Evolutionary conservation across 441 rosid species (phyloP).

Genomic region (Mallotus repandus): DNA sequence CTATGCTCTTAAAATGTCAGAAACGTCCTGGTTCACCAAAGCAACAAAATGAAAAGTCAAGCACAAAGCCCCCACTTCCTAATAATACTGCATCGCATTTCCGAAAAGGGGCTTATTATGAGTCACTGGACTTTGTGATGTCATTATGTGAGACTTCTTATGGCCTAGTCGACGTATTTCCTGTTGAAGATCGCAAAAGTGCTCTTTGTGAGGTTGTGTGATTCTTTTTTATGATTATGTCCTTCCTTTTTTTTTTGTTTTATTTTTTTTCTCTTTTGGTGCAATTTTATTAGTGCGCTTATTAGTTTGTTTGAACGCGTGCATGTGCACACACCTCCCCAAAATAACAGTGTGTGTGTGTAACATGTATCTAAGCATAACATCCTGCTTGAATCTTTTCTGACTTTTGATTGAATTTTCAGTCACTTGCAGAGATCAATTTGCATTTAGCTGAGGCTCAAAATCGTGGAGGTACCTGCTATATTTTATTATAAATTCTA

Average conservation of each 20-base stretch:
- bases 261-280: background rate
- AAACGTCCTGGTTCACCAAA: conserved; percentile 86
- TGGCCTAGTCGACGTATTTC: conserved; percentile 94
- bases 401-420: conserved; percentile 37
- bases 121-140: conserved; percentile 93
- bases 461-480: conserved; percentile 72
- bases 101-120: conserved; percentile 90
- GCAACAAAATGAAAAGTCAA: conserved; percentile 66
- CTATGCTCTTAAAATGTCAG: conserved; percentile 40
- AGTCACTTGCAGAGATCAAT: conserved; percentile 96
- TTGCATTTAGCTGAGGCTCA: conserved; percentile 73
- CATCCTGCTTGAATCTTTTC: conserved; percentile 20
- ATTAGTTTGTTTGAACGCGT: background rate
- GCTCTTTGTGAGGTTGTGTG: conserved; percentile 80
- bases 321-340: background rate
- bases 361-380: background rate
- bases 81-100: conserved; percentile 66
- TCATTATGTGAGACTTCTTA: conserved; percentile 93
- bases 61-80: conserved; percentile 80
- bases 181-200: conserved; percentile 93
- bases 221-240: conserved; percentile 9
- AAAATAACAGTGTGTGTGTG: background rate
- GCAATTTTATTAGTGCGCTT: background rate
- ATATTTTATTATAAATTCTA: conserved; percentile 19
- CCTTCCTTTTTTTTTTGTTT: background rate